These are phyloP conservation scores for Cladochytrium tenue DNA, from an alignment of 371 early-diverging fungal species.

Conservation along the genomic window DNA sequence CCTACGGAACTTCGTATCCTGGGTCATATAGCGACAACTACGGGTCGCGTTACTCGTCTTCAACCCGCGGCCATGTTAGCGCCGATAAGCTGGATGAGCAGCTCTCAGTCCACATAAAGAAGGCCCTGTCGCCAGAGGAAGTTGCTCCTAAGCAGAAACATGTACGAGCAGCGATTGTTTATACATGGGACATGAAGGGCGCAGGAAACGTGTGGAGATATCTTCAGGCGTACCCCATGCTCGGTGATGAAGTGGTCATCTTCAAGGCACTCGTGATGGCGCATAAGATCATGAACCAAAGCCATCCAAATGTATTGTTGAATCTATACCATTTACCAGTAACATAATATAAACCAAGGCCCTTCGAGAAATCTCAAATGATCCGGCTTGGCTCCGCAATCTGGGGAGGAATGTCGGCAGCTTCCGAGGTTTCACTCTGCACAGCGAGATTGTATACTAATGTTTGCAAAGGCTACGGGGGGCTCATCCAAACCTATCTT, in stretches of 20 bases:
- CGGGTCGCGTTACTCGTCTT: neutral
- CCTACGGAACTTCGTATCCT: neutral
- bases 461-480: conserved; percentile 69
- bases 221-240: conserved; percentile 81
- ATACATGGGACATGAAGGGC: conserved; percentile 92
- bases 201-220: conserved; percentile 85
- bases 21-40: neutral
- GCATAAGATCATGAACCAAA: conserved; percentile 94
- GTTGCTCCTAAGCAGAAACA: conserved; percentile 97
- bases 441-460: neutral
- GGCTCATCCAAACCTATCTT: conserved; percentile 87
- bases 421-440: conserved; percentile 17
- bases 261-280: conserved; percentile 93
- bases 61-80: conserved; percentile 3
- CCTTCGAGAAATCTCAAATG: conserved; percentile 38
- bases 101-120: conserved; percentile 82
- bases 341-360: conserved; percentile 19
- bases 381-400: conserved; percentile 44
- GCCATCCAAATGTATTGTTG: conserved; percentile 67
- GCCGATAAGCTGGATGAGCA: conserved; percentile 79
- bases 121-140: conserved; percentile 88
- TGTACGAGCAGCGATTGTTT: conserved; percentile 85
- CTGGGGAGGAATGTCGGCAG: conserved; percentile 30
- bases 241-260: conserved; percentile 88
- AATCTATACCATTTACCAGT: neutral